Base-by-base conservation (phyloP, 352 stramenopile species). In the Globisporangium nodosum region DNA sequence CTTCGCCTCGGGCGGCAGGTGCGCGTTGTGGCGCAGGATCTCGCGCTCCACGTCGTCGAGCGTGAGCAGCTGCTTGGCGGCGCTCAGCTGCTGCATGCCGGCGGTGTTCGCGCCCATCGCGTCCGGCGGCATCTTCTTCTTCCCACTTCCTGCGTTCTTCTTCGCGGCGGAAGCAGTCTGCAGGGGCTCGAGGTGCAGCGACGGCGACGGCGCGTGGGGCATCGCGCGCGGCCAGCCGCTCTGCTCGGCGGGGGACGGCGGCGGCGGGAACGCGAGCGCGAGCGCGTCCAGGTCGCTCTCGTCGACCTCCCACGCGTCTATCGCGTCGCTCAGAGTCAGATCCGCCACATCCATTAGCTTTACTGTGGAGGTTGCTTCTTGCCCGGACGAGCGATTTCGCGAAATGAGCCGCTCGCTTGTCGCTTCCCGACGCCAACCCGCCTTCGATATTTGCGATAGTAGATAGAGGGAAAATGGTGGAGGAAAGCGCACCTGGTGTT, bases 1-100 rank as follows among this genome's bases (percentile, higher is more conserved):
- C 59, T 73, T 76, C 9, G 67, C 50, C 20, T 84, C 78, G 1
- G 70, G 46, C 13, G 77, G 69, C 54, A 88, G 15, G 11, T 76
- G 60, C 4, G 68, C 68, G 52, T 76, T 69, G 24, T 77, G 65
- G 33, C 71, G 65, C 27, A 76, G 55, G 37, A 89, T 61, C 30
- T 77, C 66, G 52, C 68, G 72, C 71, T 88, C 78, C 20, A 90
- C 73, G 39, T 88, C 81, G 52, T 74, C 71, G 40, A 90, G 66
- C 45, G 80, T 86, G 61, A 84, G 65, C 30, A 57, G 60, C 39
- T 62, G 60, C 58, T 81, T 77, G 18, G 56, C 37, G 39, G 55
- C 49, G 20, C 27, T 45, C 6, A 61, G 54, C 37, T 63, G 43
- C 40, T 56, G 56, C 24, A 30, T 15, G 20, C 24, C 57, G 9